Conservation (phyloP, 2,329 filamentous ascomycete genomes). For the Pseudogymnoascus sp. region DNA sequence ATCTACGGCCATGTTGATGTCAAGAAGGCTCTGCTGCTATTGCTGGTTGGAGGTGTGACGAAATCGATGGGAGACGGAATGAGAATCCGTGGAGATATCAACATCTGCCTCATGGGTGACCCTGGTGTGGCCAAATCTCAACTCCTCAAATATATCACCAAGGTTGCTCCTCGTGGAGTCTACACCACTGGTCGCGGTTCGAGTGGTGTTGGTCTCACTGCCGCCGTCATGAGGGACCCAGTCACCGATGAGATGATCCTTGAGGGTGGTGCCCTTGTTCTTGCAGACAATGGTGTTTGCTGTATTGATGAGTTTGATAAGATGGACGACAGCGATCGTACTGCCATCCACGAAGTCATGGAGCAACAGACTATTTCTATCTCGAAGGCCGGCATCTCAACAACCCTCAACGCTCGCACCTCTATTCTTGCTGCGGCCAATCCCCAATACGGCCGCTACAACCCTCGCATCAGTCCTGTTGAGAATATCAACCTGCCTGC, state of each 20-base stretch:
- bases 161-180: slow-evolving; percentile 83
- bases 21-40: slow-evolving; percentile 92
- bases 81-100: slow-evolving; percentile 98
- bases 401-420: slow-evolving; percentile 90
- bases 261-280: slow-evolving; percentile 70
- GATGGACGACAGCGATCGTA: slow-evolving; percentile 72
- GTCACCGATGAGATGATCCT: slow-evolving; percentile 74
- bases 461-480: slow-evolving; percentile 91
- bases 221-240: slow-evolving; percentile 73
- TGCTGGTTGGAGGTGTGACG: slow-evolving; percentile 90
- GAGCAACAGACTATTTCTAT: slow-evolving; percentile 82
- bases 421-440: slow-evolving; percentile 95
- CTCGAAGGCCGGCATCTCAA: slow-evolving; percentile 89
- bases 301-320: slow-evolving; percentile 84
- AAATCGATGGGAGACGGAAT: slow-evolving; percentile 98
- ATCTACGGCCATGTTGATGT: slow-evolving; percentile 96
- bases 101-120: slow-evolving; percentile 98
- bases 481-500: slow-evolving; percentile 99
- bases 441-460: slow-evolving; percentile 95
- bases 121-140: slow-evolving; percentile 99
- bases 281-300: slow-evolving; percentile 76
- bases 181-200: slow-evolving; percentile 78
- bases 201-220: slow-evolving; percentile 73
- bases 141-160: slow-evolving; percentile 95
- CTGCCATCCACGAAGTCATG: slow-evolving; percentile 82